phyloP scores from a whole-genome alignment of 768 basidiomycete genomes.

The Serpula lacrymans region DNA sequence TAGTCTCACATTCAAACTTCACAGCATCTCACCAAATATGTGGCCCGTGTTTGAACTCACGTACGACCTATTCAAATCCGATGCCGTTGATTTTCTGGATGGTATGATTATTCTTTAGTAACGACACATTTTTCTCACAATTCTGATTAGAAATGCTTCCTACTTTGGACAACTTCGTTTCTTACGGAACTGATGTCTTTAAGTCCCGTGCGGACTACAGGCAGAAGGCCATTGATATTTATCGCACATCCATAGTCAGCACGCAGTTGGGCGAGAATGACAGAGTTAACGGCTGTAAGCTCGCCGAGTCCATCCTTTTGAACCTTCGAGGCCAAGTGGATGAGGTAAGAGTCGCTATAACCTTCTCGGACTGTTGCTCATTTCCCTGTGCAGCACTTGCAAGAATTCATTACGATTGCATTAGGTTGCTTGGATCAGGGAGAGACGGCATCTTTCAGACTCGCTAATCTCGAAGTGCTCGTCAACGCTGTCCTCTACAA shows the following conservation, averaged over 20 bases:
- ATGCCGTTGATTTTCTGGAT: slow-evolving; percentile 84
- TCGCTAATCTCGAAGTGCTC: slow-evolving; percentile 81
- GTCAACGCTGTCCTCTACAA: slow-evolving; percentile 84
- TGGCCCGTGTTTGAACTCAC: slow-evolving; percentile 87
- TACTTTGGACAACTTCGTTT: slow-evolving; percentile 84
- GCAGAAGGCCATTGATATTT: slow-evolving; percentile 81
- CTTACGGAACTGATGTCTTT: slow-evolving; percentile 76
- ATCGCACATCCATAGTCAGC: slow-evolving; percentile 66
- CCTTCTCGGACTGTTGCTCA: slow-evolving; percentile 2
- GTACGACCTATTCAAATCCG: slow-evolving; percentile 77
- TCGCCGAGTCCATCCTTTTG: slow-evolving; percentile 78
- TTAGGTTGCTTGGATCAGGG: slow-evolving; percentile 57
- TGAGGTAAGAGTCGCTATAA: slow-evolving; percentile 48
- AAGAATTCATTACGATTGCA: slow-evolving; percentile 60
- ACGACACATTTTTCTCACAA: neutral
- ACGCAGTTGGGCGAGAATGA: slow-evolving; percentile 80
- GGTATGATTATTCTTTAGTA: slow-evolving; percentile 40
- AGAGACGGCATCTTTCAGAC: slow-evolving; percentile 59
- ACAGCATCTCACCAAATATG: slow-evolving; percentile 73
- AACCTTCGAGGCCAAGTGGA: slow-evolving; percentile 76
- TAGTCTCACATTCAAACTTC: slow-evolving; percentile 77
- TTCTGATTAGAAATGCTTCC: slow-evolving; percentile 72
- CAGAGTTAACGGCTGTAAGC: slow-evolving; percentile 78
- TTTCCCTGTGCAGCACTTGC: slow-evolving; percentile 47
- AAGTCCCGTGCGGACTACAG: slow-evolving; percentile 71